Conservation (phyloP, 768 basidiomycete species). For the Coprinopsis marcescibilis region DNA sequence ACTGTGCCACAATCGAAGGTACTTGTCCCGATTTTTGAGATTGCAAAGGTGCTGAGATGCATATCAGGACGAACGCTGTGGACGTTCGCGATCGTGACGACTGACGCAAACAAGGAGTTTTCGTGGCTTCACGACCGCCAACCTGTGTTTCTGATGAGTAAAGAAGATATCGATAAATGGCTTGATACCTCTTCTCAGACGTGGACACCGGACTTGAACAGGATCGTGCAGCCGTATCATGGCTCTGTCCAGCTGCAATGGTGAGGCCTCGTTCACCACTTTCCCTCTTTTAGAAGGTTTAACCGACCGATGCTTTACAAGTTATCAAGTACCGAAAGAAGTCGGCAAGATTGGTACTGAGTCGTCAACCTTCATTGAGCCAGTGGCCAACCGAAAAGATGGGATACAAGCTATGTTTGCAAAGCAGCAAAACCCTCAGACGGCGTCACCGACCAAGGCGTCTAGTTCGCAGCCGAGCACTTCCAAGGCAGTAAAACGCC, state of each 20-base stretch:
- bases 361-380: conserved; percentile 76
- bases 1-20: conserved; percentile 65
- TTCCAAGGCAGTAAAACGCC: conserved; percentile 2
- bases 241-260: conserved; percentile 52
- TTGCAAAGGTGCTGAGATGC: not conserved
- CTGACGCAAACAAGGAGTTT: conserved; percentile 60
- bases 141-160: conserved; percentile 3
- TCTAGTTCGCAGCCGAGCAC: not conserved
- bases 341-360: conserved; percentile 88
- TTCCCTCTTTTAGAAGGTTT: too few relatives aligned
- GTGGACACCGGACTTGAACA: not conserved
- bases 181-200: conserved; percentile 1
- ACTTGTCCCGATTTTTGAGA: not conserved
- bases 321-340: conserved; percentile 86
- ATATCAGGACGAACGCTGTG: conserved; percentile 51
- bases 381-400: conserved; percentile 72
- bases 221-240: conserved; percentile 26
- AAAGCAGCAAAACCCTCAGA: conserved; percentile 36
- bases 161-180: conserved; percentile 1
- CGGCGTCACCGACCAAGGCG: not conserved
- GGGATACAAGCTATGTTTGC: conserved; percentile 83
- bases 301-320: too few relatives aligned
- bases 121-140: conserved; percentile 39
- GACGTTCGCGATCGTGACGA: conserved; percentile 91
- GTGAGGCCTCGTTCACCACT: conserved; percentile 35